Evolutionary conservation across 208 protist species (phyloP), one percentile per base, ranked within the genome.

Genomic region (Leishmania martiniquensis): DNA sequence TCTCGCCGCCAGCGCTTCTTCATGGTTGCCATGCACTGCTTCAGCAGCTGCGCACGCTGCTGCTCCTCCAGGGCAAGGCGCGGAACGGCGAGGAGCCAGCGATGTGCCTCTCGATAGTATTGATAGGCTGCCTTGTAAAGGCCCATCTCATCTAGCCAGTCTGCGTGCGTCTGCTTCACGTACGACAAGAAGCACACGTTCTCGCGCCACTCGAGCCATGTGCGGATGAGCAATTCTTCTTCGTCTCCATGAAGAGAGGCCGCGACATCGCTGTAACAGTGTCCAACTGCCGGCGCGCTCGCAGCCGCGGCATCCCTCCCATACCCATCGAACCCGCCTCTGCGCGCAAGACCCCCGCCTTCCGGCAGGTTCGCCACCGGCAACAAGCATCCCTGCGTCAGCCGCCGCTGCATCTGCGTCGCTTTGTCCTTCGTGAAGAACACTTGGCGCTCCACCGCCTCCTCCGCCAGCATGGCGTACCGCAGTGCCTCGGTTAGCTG

Each of bases 121-220:
- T 82, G 63, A 20, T 87, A 84, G 4, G 92, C 87, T 4, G 80
- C 75, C 74, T 86, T 85, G 68, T 80, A 87, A 37, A 82, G 76
- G 2, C 70, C 70, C 52, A 80, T 60, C 34, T 66, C 77, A 55
- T 80, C 59, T 47, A 96, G 80, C 92, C 92, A 96, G 7, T 77
- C 52, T 15, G 84, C 92, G 75, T 96, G 88, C 44, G 81, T 72
- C 68, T 91, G 83, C 73, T 91, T 82, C 51, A 93, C 78, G 59
- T 81, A 84, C 6, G 90, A 82, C 44, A 96, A 81, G 32, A 96
- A 74, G 76, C 88, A 91, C 47, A 96, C 83, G 4, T 71, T 81
- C 49, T 93, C 88, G 9, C 92, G 89, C 90, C 92, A 94, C 45
- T 76, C 67, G 57, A 93, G 59, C 85, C 89, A 90, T 7, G 75